A percentile compares a stretch with the other conserved stretches of the same genome.
Evolutionary conservation across 2,329 filamentous ascomycete genomes (phyloP).

Genomic region (Kalaharituber pfeilii): DNA sequence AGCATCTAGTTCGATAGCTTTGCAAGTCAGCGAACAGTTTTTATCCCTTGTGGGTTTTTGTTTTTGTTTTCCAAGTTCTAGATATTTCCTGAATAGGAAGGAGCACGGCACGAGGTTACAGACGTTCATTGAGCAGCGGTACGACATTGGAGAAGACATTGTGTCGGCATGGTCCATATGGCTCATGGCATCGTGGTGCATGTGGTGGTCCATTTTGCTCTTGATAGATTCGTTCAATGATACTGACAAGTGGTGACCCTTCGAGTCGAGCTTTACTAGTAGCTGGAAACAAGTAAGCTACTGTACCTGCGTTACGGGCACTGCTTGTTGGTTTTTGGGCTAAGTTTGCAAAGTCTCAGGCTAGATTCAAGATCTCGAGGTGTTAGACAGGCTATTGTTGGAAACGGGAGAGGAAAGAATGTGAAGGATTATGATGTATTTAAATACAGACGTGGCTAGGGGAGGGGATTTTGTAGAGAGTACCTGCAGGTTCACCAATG

Average conservation of each 20-base stretch:
- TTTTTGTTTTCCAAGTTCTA: neutral
- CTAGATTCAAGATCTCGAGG: too few relatives aligned
- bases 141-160: neutral
- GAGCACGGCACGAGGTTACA: neutral
- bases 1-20: slow-evolving; percentile 34
- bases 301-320: neutral
- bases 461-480: too few relatives aligned
- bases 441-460: too few relatives aligned
- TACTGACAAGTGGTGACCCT: neutral
- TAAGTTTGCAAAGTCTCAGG: too few relatives aligned
- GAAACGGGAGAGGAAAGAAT: too few relatives aligned
- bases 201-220: neutral
- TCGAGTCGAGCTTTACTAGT: neutral
- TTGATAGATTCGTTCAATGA: neutral
- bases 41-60: neutral
- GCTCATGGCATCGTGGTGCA: neutral
- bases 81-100: neutral
- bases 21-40: neutral
- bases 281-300: neutral
- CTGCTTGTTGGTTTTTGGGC: too few relatives aligned
- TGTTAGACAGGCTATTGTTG: too few relatives aligned
- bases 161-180: neutral
- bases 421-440: too few relatives aligned
- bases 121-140: slow-evolving; percentile 3
- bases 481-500: too few relatives aligned